Base-by-base conservation (phyloP, 179 eudicot species). In the Vitellaria paradoxa region DNA sequence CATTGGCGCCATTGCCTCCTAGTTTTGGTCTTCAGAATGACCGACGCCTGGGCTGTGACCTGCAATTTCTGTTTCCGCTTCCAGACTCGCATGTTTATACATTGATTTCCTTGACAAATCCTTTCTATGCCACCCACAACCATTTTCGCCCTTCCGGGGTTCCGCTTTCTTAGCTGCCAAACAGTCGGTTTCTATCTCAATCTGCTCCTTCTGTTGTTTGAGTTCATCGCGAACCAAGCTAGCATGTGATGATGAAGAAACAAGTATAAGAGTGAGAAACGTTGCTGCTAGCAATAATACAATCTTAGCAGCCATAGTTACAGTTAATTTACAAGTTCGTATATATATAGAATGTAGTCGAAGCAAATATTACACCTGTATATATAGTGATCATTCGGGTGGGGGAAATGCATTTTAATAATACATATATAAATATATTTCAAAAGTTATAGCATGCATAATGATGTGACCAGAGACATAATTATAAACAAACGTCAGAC, bases 41-140 rank as follows among this genome's bases (percentile, higher is more conserved):
- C 68, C 68, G 9, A 64, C 68, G 12, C 68, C 68, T 12, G 68
- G 68, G 68, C 68, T 64, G 68, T 64, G 42, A 64, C 42, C 68
- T 8, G 42, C 7, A 3, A 17, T 7, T 4, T 61, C 65, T 61
- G 26, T 61, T 61, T 21, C 15, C 6, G 15, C 45, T 9, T 64
- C 45, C 68, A 23, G 17, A 11, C 15, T 64, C 11, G 4, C 68
- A 26, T 13, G 1, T 30, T 30, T 6, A 26, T 26, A 10, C 68
- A 64, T 26, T 3, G 40, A 3, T 64, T 64, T 64, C 68, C 5
- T 64, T 45, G 6, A 23, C 12, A 64, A 9, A 23, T 64, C 68
- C 26, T 64, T 64, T 26, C 68, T 64, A 13, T 64, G 68, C 42
- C 15, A 6, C 15, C 42, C 15, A 64, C 4, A 64, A 0, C 14